A percentile compares a stretch with the other conserved stretches of the same genome.
Evolutionary conservation across 768 basidiomycete genomes (phyloP).

Genomic region (Phaeolepiota aurea): DNA sequence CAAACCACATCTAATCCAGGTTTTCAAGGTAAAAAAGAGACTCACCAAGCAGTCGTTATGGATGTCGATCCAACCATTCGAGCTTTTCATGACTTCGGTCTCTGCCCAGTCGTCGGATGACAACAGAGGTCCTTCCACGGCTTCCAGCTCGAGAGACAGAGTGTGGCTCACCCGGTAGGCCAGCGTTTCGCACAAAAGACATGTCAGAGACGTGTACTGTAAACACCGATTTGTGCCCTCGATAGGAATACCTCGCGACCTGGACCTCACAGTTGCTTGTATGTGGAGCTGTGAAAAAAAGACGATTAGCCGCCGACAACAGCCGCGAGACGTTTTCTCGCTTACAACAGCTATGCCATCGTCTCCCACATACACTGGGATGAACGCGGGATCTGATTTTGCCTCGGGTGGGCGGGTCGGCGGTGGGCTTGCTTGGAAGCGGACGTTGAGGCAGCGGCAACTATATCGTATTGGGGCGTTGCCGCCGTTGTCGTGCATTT

Average conservation of each 20-base stretch:
- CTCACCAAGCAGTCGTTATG: slow-evolving; percentile 61
- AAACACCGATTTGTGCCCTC: slow-evolving; percentile 38
- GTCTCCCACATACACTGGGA: slow-evolving; percentile 53
- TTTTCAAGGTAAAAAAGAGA: slow-evolving; percentile 10
- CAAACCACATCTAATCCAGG: neutral
- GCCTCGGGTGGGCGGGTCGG: slow-evolving; percentile 22
- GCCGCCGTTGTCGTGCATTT: slow-evolving; percentile 21
- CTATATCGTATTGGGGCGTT: slow-evolving; percentile 27
- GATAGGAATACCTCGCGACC: slow-evolving; percentile 34
- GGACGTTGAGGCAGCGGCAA: slow-evolving; percentile 69
- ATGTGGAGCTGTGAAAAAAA: slow-evolving; percentile 44
- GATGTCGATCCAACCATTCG: slow-evolving; percentile 69
- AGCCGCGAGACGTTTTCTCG: slow-evolving; percentile 8
- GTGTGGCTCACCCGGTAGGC: slow-evolving; percentile 66
- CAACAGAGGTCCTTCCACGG: slow-evolving; percentile 54
- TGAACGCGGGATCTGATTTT: slow-evolving; percentile 32
- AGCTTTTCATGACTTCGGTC: slow-evolving; percentile 58
- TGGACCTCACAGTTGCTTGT: slow-evolving; percentile 61
- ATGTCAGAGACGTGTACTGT: slow-evolving; percentile 59
- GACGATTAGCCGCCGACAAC: slow-evolving; percentile 6
- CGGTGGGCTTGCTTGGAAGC: slow-evolving; percentile 33
- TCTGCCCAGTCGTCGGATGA: slow-evolving; percentile 76
- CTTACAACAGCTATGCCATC: slow-evolving; percentile 61
- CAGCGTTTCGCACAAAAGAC: slow-evolving; percentile 55
- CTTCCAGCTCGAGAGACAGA: slow-evolving; percentile 47